Percentiles rank a stretch among this genome's conserved stretches.
phyloP scores from a whole-genome alignment of 192 early-diverging fungal species.

The Backusella liffmaniae region DNA sequence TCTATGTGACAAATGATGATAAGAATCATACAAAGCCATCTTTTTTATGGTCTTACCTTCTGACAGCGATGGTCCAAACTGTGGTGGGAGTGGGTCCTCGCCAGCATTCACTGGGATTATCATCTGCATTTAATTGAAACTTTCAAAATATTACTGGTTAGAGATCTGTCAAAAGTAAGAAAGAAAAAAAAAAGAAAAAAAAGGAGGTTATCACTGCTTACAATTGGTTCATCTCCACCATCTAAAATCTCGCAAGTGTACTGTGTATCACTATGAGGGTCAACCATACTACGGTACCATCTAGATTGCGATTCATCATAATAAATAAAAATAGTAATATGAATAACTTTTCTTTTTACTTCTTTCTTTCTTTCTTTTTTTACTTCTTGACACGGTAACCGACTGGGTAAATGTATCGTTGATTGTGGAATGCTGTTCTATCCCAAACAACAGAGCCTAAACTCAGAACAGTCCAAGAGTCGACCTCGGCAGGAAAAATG shows the following conservation, averaged over 20 bases:
- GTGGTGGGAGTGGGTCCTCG: constrained; percentile 77
- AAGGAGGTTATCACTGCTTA: constrained; percentile 8
- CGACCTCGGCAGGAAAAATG: constrained; percentile 73
- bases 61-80: constrained; percentile 83
- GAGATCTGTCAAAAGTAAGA: not conserved
- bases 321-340: not conserved
- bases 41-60: constrained; percentile 28
- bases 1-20: constrained; percentile 15
- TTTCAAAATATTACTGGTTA: constrained; percentile 6
- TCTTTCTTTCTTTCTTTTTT: not conserved
- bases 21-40: not conserved
- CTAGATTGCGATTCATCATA: constrained; percentile 18
- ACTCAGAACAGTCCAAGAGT: constrained; percentile 66
- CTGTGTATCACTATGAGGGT: constrained; percentile 43
- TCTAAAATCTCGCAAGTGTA: constrained; percentile 81
- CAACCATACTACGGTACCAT: constrained; percentile 56
- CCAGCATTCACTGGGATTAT: constrained; percentile 67
- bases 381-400: constrained; percentile 70
- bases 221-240: constrained; percentile 67
- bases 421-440: constrained; percentile 76
- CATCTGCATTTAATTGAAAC: constrained; percentile 85
- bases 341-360: not conserved
- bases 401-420: constrained; percentile 90
- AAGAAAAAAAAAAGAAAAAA: not conserved
- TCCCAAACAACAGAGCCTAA: constrained; percentile 76